Percentiles rank a stretch among this genome's conserved stretches.
Evolutionary conservation across 768 basidiomycete species (phyloP).

Genomic region (Plicaturopsis crispa): DNA sequence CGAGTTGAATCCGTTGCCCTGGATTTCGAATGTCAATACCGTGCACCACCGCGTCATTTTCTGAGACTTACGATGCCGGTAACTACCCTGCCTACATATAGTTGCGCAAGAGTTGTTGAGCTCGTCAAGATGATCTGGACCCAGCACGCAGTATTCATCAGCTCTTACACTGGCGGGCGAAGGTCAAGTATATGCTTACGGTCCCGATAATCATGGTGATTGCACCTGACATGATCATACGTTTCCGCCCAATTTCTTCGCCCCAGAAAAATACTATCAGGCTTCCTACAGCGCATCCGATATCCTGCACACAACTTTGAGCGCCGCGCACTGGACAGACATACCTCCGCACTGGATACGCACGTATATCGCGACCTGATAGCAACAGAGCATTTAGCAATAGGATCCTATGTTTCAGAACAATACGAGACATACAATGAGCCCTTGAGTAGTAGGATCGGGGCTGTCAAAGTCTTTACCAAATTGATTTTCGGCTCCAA

Average conservation of each 20-base stretch:
- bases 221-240: slow-evolving; percentile 31
- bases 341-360: too few relatives aligned
- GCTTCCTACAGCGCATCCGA: slow-evolving; percentile 30
- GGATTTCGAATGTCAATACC: background rate
- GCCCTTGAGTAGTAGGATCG: slow-evolving; percentile 28
- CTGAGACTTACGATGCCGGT: slow-evolving; percentile 26
- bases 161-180: background rate
- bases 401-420: background rate
- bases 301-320: slow-evolving; percentile 25
- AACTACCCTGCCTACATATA: slow-evolving; percentile 28
- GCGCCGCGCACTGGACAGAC: background rate
- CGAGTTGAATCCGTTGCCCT: slow-evolving; percentile 35
- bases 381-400: background rate
- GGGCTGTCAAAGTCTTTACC: slow-evolving; percentile 29
- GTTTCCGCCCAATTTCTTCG: slow-evolving; percentile 28
- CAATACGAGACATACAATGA: slow-evolving; percentile 22
- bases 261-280: slow-evolving; percentile 30
- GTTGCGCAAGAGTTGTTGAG: slow-evolving; percentile 29
- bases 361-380: slow-evolving; percentile 26
- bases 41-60: too few relatives aligned
- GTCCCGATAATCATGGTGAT: slow-evolving; percentile 30
- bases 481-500: slow-evolving; percentile 34
- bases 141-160: background rate
- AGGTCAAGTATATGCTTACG: slow-evolving; percentile 13
- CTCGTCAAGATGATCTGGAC: slow-evolving; percentile 28